A percentile compares a stretch with the other conserved stretches of the same genome.
Conservation (phyloP, 208 protist genomes). For the Trichomonas tenax region DNA sequence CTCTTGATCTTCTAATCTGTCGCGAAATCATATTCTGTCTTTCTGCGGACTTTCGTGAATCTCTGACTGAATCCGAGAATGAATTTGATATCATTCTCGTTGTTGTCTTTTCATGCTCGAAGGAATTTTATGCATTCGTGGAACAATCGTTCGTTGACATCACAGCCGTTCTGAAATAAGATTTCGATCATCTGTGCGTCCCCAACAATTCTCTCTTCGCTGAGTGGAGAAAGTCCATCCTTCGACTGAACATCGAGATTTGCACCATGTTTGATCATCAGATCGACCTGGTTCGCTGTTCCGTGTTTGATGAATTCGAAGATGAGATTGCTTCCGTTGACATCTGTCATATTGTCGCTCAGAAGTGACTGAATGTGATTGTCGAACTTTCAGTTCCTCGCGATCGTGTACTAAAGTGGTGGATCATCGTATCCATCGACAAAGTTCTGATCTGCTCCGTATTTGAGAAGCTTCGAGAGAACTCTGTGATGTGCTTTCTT, state of each 20-base stretch:
- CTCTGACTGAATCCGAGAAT: background rate
- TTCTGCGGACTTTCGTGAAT: background rate
- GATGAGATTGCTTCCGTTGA: background rate
- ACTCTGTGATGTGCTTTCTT: background rate
- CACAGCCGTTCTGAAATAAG: background rate
- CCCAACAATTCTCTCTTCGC: background rate
- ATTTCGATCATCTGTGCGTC: background rate
- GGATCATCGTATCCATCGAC: background rate
- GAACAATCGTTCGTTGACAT: background rate
- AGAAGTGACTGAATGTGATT: background rate
- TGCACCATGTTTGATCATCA: background rate
- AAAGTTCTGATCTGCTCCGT: background rate
- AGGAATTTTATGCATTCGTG: background rate
- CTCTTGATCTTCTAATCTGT: background rate
- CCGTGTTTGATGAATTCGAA: background rate
- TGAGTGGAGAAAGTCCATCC: background rate
- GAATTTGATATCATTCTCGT: background rate
- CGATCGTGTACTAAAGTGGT: background rate
- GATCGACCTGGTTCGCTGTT: background rate
- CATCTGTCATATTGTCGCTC: background rate
- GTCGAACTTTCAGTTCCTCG: background rate
- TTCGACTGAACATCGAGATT: background rate
- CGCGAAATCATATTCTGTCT: background rate
- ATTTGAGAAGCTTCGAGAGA: background rate
- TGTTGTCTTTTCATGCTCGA: background rate